Conservation (phyloP, 345 rosid species). For the Excoecaria cochinchinensis region DNA sequence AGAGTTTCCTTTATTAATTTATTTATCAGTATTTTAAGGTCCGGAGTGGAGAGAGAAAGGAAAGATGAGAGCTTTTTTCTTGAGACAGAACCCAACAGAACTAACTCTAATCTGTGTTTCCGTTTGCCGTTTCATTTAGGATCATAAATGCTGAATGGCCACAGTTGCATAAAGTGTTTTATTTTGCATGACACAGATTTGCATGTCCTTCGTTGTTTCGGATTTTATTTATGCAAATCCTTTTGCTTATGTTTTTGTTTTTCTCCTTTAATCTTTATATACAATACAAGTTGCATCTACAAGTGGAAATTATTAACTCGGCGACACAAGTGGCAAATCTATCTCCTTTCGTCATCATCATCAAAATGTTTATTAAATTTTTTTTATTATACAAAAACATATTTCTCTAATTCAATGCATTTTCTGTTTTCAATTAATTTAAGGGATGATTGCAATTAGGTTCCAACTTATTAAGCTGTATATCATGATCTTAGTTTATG, state of each 20-base stretch:
- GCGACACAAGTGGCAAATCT: not conserved
- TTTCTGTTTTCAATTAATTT: not conserved
- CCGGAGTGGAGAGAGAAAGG: not conserved
- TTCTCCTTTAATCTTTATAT: not conserved
- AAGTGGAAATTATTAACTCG: not conserved
- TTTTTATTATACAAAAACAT: too few relatives aligned
- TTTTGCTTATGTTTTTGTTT: not conserved
- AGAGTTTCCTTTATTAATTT: not conserved
- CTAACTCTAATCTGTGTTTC: not conserved
- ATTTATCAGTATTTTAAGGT: not conserved
- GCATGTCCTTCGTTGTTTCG: not conserved
- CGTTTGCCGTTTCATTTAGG: not conserved
- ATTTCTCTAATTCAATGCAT: not conserved
- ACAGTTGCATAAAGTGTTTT: constrained; percentile 18
- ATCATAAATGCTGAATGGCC: constrained; percentile 35
- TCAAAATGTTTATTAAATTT: not conserved
- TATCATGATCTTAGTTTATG: too few relatives aligned
- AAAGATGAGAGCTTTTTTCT: not conserved
- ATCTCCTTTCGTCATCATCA: not conserved
- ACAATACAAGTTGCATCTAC: not conserved
- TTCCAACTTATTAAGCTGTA: too few relatives aligned
- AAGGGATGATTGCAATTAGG: too few relatives aligned
- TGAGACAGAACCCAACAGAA: constrained; percentile 21
- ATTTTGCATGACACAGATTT: not conserved
- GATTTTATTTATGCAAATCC: not conserved